A percentile compares a stretch with the other conserved stretches of the same genome.
These are phyloP conservation scores for Kazachstania martiniae DNA, from an alignment of 805 yeast species.

Conservation along the genomic window DNA sequence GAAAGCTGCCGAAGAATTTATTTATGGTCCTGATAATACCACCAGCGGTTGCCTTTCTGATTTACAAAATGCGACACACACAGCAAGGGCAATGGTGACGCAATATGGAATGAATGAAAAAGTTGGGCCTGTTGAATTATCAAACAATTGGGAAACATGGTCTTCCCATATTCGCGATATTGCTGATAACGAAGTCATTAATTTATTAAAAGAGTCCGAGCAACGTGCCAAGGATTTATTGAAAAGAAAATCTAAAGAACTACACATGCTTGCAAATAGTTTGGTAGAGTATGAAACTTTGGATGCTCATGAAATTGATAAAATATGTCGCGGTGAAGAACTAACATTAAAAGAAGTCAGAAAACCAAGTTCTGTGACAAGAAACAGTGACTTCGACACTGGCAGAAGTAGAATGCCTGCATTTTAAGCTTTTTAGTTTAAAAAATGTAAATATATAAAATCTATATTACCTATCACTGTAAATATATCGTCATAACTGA, in stretches of 20 bases:
- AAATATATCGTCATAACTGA: not conserved
- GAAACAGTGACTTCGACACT: too few species aligned
- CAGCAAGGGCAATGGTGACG: conserved; percentile 94
- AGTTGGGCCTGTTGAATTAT: conserved; percentile 82
- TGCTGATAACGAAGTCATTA: conserved; percentile 88
- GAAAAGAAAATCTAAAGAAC: conserved; percentile 49
- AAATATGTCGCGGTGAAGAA: conserved; percentile 68
- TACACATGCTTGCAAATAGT: conserved; percentile 84
- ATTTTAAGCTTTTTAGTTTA: too few species aligned
- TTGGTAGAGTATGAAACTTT: conserved; percentile 89
- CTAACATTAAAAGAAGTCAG: too few species aligned
- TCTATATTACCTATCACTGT: too few species aligned
- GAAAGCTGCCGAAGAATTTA: conserved; percentile 88
- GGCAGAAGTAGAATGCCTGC: too few species aligned
- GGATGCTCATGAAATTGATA: conserved; percentile 80
- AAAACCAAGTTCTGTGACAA: too few species aligned
- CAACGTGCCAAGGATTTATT: conserved; percentile 64
- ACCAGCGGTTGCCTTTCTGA: conserved; percentile 94
- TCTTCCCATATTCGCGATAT: conserved; percentile 74
- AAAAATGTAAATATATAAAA: too few species aligned
- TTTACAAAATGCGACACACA: conserved; percentile 75
- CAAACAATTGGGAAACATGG: conserved; percentile 93
- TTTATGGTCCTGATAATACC: conserved; percentile 82
- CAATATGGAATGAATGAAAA: conserved; percentile 91
- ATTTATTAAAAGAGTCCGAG: conserved; percentile 63